These are phyloP conservation scores for Hortaea sp. DNA, from an alignment of 2,329 filamentous ascomycete species.

Conservation along the genomic window DNA sequence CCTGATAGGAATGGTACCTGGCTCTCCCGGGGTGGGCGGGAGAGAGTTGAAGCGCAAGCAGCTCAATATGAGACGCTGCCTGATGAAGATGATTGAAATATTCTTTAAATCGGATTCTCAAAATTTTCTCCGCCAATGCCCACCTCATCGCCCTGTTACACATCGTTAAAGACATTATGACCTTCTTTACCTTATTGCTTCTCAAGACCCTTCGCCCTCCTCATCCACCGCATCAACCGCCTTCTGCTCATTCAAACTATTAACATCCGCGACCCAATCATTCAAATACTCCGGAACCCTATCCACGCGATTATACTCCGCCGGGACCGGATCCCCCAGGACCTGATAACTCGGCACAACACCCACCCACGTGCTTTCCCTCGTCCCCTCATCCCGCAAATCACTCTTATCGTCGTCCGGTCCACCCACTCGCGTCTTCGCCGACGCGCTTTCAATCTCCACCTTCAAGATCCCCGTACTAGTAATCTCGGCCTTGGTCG, in stretches of 20 bases:
- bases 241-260: conserved; percentile 28
- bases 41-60: no score
- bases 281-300: conserved; percentile 53
- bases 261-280: conserved; percentile 41
- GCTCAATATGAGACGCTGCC: no score
- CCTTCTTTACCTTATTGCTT: no score
- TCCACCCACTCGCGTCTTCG: conserved; percentile 59
- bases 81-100: no score
- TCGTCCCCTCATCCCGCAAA: conserved; percentile 38
- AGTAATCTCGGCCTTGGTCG: conserved; percentile 62
- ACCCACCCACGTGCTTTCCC: conserved; percentile 47
- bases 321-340: conserved; percentile 54
- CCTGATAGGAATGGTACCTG: no score
- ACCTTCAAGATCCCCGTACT: conserved; percentile 65
- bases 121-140: no score
- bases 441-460: conserved; percentile 58
- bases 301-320: conserved; percentile 48
- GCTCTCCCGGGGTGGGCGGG: no score
- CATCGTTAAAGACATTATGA: no score
- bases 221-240: conserved; percentile 23
- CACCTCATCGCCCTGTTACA: no score
- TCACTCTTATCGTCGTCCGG: conserved; percentile 54
- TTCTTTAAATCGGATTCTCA: no score
- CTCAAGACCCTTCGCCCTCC: neutral
- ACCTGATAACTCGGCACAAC: conserved; percentile 55